phyloP scores from a whole-genome alignment of 257 asterid genomes.

The Solanum bulbocastanum region DNA sequence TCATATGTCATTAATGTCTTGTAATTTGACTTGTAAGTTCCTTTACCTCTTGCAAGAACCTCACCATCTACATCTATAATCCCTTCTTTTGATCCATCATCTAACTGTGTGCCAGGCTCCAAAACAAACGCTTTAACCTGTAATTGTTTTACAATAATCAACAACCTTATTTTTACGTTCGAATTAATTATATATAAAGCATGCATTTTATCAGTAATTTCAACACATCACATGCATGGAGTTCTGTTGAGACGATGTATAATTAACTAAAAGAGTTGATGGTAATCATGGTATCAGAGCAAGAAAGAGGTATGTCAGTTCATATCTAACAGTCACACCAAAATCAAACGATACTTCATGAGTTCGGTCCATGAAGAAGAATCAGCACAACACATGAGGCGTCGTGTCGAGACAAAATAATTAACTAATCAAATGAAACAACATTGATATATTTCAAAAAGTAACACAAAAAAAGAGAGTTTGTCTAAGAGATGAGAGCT shows the following conservation, averaged over 20 bases:
- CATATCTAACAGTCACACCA: not conserved
- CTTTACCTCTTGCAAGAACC: conserved; percentile 70
- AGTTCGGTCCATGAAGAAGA: not conserved
- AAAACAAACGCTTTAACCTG: conserved; percentile 78
- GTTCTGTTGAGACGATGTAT: not conserved
- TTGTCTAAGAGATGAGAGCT: not conserved
- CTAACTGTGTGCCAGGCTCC: conserved; percentile 59
- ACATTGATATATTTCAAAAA: not conserved
- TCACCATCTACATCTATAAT: conserved; percentile 40
- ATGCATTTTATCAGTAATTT: not conserved
- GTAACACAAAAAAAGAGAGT: not conserved
- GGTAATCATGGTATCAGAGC: not conserved
- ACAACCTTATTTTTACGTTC: not conserved
- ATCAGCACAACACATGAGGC: not conserved
- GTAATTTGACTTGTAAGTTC: conserved; percentile 57
- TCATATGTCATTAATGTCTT: conserved; percentile 64
- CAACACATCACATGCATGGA: not conserved
- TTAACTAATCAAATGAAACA: not conserved
- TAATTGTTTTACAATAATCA: not conserved
- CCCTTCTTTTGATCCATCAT: conserved; percentile 33
- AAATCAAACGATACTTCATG: not conserved
- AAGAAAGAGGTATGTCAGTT: not conserved
- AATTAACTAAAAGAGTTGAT: not conserved
- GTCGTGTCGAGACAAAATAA: not conserved
- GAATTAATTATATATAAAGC: not conserved